Evolutionary conservation across 2,329 filamentous ascomycete species (phyloP).

Genomic region (Sporothrix inflata): DNA sequence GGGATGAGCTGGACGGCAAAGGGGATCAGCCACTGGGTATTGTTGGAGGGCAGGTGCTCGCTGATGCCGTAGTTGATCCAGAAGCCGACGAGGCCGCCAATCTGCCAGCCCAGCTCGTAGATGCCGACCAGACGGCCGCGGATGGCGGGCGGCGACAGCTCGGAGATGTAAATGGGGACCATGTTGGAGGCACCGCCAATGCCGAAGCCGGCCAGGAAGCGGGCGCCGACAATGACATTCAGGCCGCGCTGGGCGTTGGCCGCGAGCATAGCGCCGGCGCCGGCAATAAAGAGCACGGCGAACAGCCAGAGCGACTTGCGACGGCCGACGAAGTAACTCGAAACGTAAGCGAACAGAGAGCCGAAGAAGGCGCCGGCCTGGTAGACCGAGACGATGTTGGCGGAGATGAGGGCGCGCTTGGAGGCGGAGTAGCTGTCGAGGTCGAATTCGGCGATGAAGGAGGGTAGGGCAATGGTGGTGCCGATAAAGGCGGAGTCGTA

Average conservation of each 20-base stretch:
- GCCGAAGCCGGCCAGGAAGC: slow-evolving; percentile 66
- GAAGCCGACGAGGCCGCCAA: slow-evolving; percentile 65
- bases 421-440: slow-evolving; percentile 55
- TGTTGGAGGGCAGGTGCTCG: slow-evolving; percentile 50
- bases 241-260: slow-evolving; percentile 64
- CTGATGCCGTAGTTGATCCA: slow-evolving; percentile 69
- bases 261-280: slow-evolving; percentile 73
- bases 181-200: slow-evolving; percentile 67
- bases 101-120: slow-evolving; percentile 68
- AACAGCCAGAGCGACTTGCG: slow-evolving; percentile 66
- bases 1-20: slow-evolving; percentile 70
- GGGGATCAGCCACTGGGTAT: slow-evolving; percentile 66
- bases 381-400: slow-evolving; percentile 80
- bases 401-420: slow-evolving; percentile 62
- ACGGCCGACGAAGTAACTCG: slow-evolving; percentile 69
- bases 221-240: slow-evolving; percentile 64
- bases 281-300: slow-evolving; percentile 66
- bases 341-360: slow-evolving; percentile 67
- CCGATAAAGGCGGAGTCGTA: slow-evolving; percentile 79
- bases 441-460: slow-evolving; percentile 70
- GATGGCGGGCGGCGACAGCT: slow-evolving; percentile 64
- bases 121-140: slow-evolving; percentile 67
- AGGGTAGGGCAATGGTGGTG: slow-evolving; percentile 70
- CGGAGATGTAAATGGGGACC: slow-evolving; percentile 65
- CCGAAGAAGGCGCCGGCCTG: slow-evolving; percentile 86